Conservation (phyloP, 1,284 basidiomycete species). For the Ustilago shanxiensis region DNA sequence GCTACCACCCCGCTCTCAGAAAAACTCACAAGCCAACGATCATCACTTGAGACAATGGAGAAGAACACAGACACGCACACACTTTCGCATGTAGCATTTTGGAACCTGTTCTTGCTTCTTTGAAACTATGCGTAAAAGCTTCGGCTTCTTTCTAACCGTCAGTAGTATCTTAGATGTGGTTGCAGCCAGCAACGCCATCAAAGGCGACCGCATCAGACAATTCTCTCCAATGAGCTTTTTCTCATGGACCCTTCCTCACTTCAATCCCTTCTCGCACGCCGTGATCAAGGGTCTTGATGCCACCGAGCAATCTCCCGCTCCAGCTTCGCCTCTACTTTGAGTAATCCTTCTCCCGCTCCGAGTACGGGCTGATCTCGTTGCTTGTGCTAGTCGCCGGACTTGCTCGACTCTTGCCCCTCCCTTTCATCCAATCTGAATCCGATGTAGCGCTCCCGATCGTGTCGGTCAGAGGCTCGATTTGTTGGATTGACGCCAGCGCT, state of each 20-base stretch:
- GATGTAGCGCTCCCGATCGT: background rate
- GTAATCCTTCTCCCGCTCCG: background rate
- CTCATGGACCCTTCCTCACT: background rate
- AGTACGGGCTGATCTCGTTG: background rate
- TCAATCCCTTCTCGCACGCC: background rate
- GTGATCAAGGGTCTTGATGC: background rate
- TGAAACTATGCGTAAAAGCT: background rate
- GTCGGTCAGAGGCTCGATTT: conserved; percentile 16
- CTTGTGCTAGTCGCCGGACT: background rate
- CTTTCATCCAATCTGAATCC: background rate
- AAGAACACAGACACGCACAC: background rate
- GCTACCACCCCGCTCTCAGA: background rate
- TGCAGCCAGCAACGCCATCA: background rate
- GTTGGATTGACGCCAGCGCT: conserved; percentile 25
- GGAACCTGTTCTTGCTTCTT: background rate
- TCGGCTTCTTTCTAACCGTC: background rate
- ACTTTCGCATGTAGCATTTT: background rate
- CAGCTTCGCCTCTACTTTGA: background rate
- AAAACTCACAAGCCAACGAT: background rate
- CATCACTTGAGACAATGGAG: background rate
- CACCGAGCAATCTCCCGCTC: background rate
- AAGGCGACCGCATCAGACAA: background rate
- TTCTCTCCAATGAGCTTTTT: background rate
- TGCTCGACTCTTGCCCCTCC: background rate
- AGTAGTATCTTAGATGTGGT: background rate